phyloP scores from a whole-genome alignment of 202 grass and related monocot genomes.

The Miscanthus sacchariflorus region DNA sequence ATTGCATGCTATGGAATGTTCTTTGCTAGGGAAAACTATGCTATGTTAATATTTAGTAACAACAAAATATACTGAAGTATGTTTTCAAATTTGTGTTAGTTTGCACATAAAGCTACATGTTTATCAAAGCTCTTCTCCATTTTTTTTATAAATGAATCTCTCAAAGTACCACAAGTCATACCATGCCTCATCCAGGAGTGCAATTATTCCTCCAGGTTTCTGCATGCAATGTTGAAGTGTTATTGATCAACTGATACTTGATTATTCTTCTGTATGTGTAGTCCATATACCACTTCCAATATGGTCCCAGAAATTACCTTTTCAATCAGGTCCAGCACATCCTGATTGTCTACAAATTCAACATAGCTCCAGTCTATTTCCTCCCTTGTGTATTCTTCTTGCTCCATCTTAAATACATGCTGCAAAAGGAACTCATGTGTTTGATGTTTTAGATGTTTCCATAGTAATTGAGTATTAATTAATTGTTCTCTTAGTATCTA shows the following conservation, averaged over 20 bases:
- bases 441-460: slow-evolving; percentile 23
- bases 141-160: slow-evolving; percentile 27
- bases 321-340: slow-evolving; percentile 95
- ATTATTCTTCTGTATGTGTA: slow-evolving; percentile 40
- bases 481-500: slow-evolving; percentile 3
- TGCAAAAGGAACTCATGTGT: slow-evolving; percentile 50
- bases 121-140: slow-evolving; percentile 22
- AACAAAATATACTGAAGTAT: slow-evolving; percentile 8
- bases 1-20: slow-evolving; percentile 17
- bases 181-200: slow-evolving; percentile 98
- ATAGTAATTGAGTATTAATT: slow-evolving; percentile 21
- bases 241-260: slow-evolving; percentile 33
- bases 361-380: slow-evolving; percentile 99
- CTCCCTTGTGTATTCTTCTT: slow-evolving; percentile 97
- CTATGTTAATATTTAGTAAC: slow-evolving; percentile 17
- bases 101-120: slow-evolving; percentile 28
- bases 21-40: slow-evolving; percentile 33
- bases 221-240: slow-evolving; percentile 56
- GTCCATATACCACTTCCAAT: slow-evolving; percentile 27
- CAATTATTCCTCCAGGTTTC: slow-evolving; percentile 99
- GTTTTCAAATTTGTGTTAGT: slow-evolving; percentile 5
- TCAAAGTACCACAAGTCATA: slow-evolving; percentile 43
- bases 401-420: slow-evolving; percentile 99
- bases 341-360: slow-evolving; percentile 97
- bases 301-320: slow-evolving; percentile 60